Evolutionary conservation across 2,329 filamentous ascomycete genomes (phyloP), one percentile per base, ranked within the genome.

Genomic region (Paraphaeosphaeria minitans): DNA sequence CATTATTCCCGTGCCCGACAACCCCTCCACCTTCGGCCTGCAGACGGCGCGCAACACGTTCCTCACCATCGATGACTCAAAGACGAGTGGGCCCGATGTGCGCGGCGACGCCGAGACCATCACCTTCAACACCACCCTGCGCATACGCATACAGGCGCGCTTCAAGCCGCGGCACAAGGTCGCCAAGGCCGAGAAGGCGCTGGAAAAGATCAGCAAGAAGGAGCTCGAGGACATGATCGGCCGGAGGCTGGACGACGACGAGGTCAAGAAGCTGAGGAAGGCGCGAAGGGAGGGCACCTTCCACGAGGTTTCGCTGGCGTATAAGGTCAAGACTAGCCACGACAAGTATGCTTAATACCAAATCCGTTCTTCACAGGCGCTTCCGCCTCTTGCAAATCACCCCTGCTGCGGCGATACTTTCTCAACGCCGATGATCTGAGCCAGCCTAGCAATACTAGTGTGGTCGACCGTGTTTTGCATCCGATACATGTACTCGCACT

Each of bases 81-180:
- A 80, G 0, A 70, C 79, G 0, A 59, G 58, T 33, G 63, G 55
- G 2, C 83, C 87, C 0, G 89, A 93, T 66, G 82, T 96, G 13
- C 87, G 92, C 33, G 93, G 92, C 50, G 92, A 97, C 75, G 89
- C 87, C 8, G 86, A 88, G 14, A 79, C 80, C 9, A 85, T 88
- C 52, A 84, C 82, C 4, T 91, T 90, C 70, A 85, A 85, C 67
- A 92, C 91, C 10, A 89, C 88, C 7, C 75, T 96, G 60, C 85
- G 92, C 51, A 86, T 98, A 68, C 89, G 93, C 55, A 97, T 98
- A 93, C 94, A 98, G 80, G 92, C 94, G 22, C 84, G 91, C 52
- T 98, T 96, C 81, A 97, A 97, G 82, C 93, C 94, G 9, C 85
- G 85, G 62, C 77, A 95, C 47, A 91, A 89, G 77, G 89, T 89